Evolutionary conservation across 73 alveolate species (phyloP).

Genomic region (Blepharisma stoltei): DNA sequence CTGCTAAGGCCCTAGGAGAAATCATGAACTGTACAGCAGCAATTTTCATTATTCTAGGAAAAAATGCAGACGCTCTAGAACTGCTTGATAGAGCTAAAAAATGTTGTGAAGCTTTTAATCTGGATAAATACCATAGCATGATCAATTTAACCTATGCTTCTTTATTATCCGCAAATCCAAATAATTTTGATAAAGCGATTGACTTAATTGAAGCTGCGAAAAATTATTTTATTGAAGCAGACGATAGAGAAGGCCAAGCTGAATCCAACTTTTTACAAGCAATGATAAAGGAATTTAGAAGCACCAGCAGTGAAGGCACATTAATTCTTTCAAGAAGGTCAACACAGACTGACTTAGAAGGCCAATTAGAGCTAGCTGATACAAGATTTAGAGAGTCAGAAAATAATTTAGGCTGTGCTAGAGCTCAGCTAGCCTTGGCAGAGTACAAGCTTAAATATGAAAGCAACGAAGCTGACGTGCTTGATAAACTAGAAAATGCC

Average conservation of each 20-base stretch:
- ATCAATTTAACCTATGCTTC: conserved; percentile 19
- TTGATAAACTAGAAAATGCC: background rate
- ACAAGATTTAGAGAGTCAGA: background rate
- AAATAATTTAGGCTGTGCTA: conserved; percentile 10
- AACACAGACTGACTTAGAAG: conserved; percentile 7
- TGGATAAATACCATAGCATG: background rate
- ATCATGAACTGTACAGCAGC: background rate
- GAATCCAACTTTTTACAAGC: background rate
- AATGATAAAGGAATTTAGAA: background rate
- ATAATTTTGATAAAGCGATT: background rate
- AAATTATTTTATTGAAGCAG: background rate
- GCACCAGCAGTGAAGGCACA: background rate
- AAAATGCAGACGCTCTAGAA: background rate
- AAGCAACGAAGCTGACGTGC: background rate
- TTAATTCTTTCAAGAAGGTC: background rate
- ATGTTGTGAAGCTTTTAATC: background rate
- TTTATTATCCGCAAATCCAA: background rate
- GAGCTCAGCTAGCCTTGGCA: background rate
- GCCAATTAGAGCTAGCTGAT: background rate
- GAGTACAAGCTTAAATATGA: background rate
- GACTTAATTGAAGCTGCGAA: conserved; percentile 1
- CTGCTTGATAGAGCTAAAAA: background rate
- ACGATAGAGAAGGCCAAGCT: background rate
- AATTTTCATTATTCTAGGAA: conserved; percentile 8
- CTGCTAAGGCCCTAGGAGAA: conserved; percentile 18